A percentile compares a stretch with the other conserved stretches of the same genome.
These are phyloP conservation scores for Talinum fruticosum DNA, from an alignment of 148 eudicot genomes.

Conservation along the genomic window DNA sequence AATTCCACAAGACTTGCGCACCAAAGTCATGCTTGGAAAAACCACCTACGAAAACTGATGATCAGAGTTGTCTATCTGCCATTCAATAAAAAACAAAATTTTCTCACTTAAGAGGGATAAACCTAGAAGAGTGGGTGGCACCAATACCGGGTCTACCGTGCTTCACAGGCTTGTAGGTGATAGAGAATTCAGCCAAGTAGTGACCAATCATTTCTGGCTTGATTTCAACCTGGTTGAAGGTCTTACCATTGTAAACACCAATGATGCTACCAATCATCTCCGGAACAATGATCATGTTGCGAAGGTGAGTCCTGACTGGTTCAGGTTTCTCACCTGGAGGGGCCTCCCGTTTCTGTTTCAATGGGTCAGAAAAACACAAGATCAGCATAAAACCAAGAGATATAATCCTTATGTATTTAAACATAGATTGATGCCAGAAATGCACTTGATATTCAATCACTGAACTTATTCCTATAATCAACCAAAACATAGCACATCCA, in stretches of 20 bases:
- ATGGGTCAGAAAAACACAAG: background rate
- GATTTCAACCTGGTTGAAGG: slow-evolving; percentile 68
- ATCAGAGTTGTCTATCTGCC: background rate
- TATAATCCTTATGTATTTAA: too few species aligned
- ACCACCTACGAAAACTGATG: background rate
- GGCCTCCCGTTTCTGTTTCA: slow-evolving; percentile 65
- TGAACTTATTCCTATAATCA: background rate
- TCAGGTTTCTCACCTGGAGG: slow-evolving; percentile 66
- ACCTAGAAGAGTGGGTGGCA: slow-evolving; percentile 90
- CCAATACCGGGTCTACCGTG: slow-evolving; percentile 87
- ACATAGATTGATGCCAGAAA: too few species aligned
- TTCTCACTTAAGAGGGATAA: slow-evolving; percentile 67
- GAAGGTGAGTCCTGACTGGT: slow-evolving; percentile 55
- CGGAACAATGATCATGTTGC: slow-evolving; percentile 77
- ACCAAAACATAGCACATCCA: background rate
- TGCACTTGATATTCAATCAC: too few species aligned
- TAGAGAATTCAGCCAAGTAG: slow-evolving; percentile 74
- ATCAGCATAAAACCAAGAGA: background rate
- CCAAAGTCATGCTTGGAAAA: background rate
- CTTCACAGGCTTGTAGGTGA: slow-evolving; percentile 79
- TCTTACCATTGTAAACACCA: slow-evolving; percentile 77
- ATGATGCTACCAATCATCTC: slow-evolving; percentile 72
- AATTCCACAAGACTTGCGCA: background rate
- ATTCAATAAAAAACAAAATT: background rate
- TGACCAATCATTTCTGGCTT: slow-evolving; percentile 84